These are phyloP conservation scores for Endocalyx cinctus DNA, from an alignment of 2,329 filamentous ascomycete genomes.

Conservation along the genomic window DNA sequence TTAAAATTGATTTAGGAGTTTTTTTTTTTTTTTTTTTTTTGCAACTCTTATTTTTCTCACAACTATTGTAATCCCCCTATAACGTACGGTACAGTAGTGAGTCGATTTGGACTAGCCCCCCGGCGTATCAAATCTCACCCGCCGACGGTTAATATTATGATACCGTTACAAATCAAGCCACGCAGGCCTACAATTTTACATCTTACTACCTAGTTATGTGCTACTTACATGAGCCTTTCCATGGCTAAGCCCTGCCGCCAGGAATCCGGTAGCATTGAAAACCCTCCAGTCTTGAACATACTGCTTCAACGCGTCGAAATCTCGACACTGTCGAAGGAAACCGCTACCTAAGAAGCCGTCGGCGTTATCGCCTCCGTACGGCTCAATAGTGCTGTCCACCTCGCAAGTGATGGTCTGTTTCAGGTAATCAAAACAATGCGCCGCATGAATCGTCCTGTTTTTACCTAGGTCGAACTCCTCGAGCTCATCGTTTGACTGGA, in stretches of 20 bases:
- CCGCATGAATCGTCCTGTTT: constrained; percentile 5
- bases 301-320: constrained; percentile 7
- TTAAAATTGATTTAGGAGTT: no score
- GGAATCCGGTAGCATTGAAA: constrained; percentile 11
- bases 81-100: no score
- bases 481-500: not conserved
- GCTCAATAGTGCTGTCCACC: constrained; percentile 9
- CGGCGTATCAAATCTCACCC: no score
- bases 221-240: constrained; percentile 5
- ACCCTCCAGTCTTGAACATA: constrained; percentile 9
- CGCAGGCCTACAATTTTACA: no score
- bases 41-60: no score
- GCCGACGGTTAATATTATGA: no score
- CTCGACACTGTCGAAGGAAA: constrained; percentile 7
- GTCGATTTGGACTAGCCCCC: no score
- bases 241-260: constrained; percentile 6
- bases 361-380: constrained; percentile 2
- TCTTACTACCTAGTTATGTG: not conserved
- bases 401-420: constrained; percentile 9
- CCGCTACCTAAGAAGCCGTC: constrained; percentile 11
- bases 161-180: no score
- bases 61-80: no score
- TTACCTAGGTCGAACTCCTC: constrained; percentile 12
- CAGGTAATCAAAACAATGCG: constrained; percentile 13
- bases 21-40: no score